Conservation (phyloP, 2,329 filamentous ascomycete species). For the Coleophoma cylindrospora region DNA sequence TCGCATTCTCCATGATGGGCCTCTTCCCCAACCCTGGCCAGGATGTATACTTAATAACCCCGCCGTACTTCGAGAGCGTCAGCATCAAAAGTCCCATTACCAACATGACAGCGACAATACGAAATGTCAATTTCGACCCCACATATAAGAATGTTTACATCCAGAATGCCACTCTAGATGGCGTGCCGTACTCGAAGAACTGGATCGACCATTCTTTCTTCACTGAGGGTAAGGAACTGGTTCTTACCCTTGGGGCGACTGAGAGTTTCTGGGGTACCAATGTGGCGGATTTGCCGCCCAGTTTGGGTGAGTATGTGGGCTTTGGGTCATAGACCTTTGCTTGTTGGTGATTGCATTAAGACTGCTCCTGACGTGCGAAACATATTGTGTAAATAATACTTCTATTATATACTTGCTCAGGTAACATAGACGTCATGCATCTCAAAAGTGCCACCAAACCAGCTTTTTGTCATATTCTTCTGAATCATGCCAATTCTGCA, state of each 20-base stretch:
- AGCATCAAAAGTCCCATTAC: slow-evolving; percentile 52
- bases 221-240: slow-evolving; percentile 56
- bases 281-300: slow-evolving; percentile 57
- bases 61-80: slow-evolving; percentile 60
- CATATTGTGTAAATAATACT: too few relatives aligned
- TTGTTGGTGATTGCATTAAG: too few relatives aligned
- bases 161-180: slow-evolving; percentile 59
- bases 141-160: slow-evolving; percentile 55
- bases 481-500: too few relatives aligned
- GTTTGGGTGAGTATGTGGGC: slow-evolving; percentile 17
- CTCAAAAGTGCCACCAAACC: too few relatives aligned
- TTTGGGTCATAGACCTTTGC: background rate
- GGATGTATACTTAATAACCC: slow-evolving; percentile 64
- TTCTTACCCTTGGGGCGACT: slow-evolving; percentile 51
- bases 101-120: slow-evolving; percentile 52
- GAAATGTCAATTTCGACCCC: slow-evolving; percentile 57
- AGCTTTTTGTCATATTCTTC: too few relatives aligned
- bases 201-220: slow-evolving; percentile 70
- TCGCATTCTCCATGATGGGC: slow-evolving; percentile 23
- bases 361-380: too few relatives aligned
- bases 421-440: too few relatives aligned
- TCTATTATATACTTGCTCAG: too few relatives aligned
- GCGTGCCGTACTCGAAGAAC: slow-evolving; percentile 54
- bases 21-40: slow-evolving; percentile 67
- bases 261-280: slow-evolving; percentile 63